Base-by-base conservation (phyloP, 2,329 filamentous ascomycete genomes). In the Fonsecaea multimorphosa region DNA sequence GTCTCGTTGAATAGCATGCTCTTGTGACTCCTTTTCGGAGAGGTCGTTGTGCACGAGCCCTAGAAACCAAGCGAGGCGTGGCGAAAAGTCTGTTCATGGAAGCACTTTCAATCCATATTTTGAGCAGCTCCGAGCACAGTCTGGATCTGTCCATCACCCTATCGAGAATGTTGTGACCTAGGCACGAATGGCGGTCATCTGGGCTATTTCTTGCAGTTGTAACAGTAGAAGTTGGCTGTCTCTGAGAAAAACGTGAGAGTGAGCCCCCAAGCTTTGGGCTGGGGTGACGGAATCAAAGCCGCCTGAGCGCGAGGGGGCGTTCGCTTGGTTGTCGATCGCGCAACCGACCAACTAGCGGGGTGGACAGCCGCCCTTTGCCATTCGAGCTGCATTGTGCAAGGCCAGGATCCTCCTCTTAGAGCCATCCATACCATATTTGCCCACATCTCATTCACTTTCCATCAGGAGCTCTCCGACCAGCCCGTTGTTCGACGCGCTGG, bases 1-100 rank as follows among this genome's bases (percentile, higher is more conserved):
- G 24, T 27, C 38, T 49, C 6, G 64, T 63, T 29, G 64, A 46
- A 36, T 59, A 66, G 32, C 19, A 46, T 12, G 11, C 29, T 53
- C 44, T 66, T 49, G 34, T 22, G 6, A 46, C 7, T 9, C 4
- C 9, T n/a, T 12, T 14, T 34, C 29, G 38, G 3, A 8, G 8
- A 29, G 14, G 19, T 14, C 7, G 27, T 31, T n/a, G 46, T 5
- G 38, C 11, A 38, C 38, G 22, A 12, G 27, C 16, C n/a, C 29
- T 36, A 7, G 34, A 58, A 40, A 40, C 22, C n/a, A 31, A n/a
- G 19, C 11, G 22, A 7, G 7, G 9, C 14, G 14, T 16, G 22
- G 16, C 22, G 54, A 38, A 57, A 27, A 40, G 38, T 5, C 38
- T 40, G 5, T 40, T 40, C 38, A 19, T n/a, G 38, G 38, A 11